A percentile compares a stretch with the other conserved stretches of the same genome.
phyloP scores from a whole-genome alignment of 192 early-diverging fungal genomes.

The Mycoemilia scoparia region DNA sequence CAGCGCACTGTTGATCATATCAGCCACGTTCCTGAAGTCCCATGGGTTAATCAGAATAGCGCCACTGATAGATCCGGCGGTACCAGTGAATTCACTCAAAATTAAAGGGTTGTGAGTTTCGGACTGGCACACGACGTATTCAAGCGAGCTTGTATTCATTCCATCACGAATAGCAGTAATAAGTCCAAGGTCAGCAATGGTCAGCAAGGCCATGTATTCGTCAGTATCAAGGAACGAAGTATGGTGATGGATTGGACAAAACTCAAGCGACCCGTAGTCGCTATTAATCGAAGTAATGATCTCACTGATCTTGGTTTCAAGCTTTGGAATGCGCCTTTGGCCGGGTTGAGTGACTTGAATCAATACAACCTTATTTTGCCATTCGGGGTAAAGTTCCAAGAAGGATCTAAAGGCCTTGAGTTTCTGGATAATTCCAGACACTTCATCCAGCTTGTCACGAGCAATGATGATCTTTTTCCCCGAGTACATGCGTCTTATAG shows the following conservation, averaged over 20 bases:
- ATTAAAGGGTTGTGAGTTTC: slow-evolving; percentile 75
- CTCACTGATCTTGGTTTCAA: slow-evolving; percentile 78
- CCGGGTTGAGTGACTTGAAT: slow-evolving; percentile 92
- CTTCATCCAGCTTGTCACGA: slow-evolving; percentile 86
- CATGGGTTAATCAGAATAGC: slow-evolving; percentile 87
- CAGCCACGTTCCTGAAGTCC: slow-evolving; percentile 77
- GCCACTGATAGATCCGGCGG: slow-evolving; percentile 71
- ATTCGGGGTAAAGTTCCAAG: slow-evolving; percentile 75
- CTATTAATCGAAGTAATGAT: slow-evolving; percentile 87
- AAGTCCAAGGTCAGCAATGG: slow-evolving; percentile 80
- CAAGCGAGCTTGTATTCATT: slow-evolving; percentile 92
- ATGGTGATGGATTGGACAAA: slow-evolving; percentile 83
- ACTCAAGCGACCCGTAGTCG: slow-evolving; percentile 86
- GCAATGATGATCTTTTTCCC: slow-evolving; percentile 90
- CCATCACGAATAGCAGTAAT: slow-evolving; percentile 89
- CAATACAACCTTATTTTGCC: slow-evolving; percentile 74
- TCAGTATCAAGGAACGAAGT: slow-evolving; percentile 79
- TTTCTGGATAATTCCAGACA: slow-evolving; percentile 89
- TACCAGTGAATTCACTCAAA: slow-evolving; percentile 92
- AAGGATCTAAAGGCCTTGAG: slow-evolving; percentile 90
- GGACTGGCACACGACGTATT: slow-evolving; percentile 83
- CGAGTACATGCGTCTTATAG: slow-evolving; percentile 63
- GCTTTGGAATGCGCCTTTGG: slow-evolving; percentile 38
- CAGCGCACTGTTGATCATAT: slow-evolving; percentile 77
- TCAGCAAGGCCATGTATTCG: slow-evolving; percentile 87